Percentiles rank a stretch among this genome's conserved stretches.
These are phyloP conservation scores for Ganoderma multipileum DNA, from an alignment of 1,284 basidiomycete species.

Conservation along the genomic window DNA sequence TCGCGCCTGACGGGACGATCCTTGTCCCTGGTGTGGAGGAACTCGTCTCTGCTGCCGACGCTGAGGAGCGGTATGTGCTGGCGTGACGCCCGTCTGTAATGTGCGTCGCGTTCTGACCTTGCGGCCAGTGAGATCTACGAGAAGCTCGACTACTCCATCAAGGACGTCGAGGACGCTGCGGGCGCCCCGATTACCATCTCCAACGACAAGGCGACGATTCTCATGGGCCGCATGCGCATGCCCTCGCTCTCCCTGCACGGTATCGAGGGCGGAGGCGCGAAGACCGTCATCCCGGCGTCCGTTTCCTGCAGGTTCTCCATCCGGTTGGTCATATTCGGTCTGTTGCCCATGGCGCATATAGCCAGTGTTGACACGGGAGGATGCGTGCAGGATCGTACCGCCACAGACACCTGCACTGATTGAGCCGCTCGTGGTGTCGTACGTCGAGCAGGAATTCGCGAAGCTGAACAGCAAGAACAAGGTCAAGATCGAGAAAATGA, in stretches of 20 bases:
- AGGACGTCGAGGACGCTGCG: slow-evolving; percentile 83
- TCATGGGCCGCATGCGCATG: slow-evolving; percentile 92
- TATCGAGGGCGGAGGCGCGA: slow-evolving; percentile 94
- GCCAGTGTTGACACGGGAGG: neutral
- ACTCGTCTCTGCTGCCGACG: slow-evolving; percentile 80
- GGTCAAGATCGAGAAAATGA: slow-evolving; percentile 69
- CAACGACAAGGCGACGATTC: slow-evolving; percentile 81
- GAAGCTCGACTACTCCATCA: slow-evolving; percentile 74
- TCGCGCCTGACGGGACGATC: slow-evolving; percentile 84
- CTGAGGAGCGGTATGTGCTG: slow-evolving; percentile 75
- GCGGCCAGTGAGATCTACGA: slow-evolving; percentile 67
- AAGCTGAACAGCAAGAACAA: slow-evolving; percentile 89
- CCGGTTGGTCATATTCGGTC: slow-evolving; percentile 54
- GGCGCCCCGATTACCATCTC: slow-evolving; percentile 83
- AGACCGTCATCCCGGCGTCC: slow-evolving; percentile 95
- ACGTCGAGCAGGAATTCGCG: slow-evolving; percentile 81
- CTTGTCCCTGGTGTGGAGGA: slow-evolving; percentile 93
- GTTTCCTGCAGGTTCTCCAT: slow-evolving; percentile 96
- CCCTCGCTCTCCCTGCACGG: slow-evolving; percentile 94
- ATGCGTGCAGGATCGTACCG: slow-evolving; percentile 72
- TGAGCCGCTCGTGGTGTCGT: slow-evolving; percentile 74
- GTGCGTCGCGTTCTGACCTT: neutral
- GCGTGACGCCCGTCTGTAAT: neutral
- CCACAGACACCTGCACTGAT: slow-evolving; percentile 85
- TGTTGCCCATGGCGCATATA: neutral